Conservation (phyloP, 805 yeast genomes). For the Grigorovia transvaalensis region DNA sequence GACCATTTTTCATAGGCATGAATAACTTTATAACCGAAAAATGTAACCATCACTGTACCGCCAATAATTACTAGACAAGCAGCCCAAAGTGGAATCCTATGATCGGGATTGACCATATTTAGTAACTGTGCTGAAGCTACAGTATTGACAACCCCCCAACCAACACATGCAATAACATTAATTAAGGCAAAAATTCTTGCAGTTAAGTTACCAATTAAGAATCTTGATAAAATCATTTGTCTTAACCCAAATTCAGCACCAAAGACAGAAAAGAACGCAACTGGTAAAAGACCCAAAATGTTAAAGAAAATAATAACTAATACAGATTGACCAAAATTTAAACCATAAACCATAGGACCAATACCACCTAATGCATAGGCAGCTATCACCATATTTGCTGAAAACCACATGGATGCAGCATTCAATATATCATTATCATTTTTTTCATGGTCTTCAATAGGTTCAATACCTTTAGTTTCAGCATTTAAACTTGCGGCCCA, state of each 20-base stretch:
- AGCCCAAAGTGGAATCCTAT: constrained; percentile 75
- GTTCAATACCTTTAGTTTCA: constrained; percentile 70
- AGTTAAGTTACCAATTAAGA: constrained; percentile 62
- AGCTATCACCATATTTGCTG: constrained; percentile 82
- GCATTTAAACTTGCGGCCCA: constrained; percentile 25
- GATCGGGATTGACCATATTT: constrained; percentile 53
- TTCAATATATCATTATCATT: constrained; percentile 52
- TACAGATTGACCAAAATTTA: constrained; percentile 31
- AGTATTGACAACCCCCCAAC: constrained; percentile 91
- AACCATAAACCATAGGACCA: constrained; percentile 51
- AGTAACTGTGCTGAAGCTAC: constrained; percentile 81
- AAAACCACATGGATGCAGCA: constrained; percentile 83
- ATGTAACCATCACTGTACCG: constrained; percentile 59
- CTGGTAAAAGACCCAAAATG: constrained; percentile 58
- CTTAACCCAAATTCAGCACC: constrained; percentile 82
- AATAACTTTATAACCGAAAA: constrained; percentile 76
- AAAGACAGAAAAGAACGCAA: constrained; percentile 71
- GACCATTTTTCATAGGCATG: constrained; percentile 76
- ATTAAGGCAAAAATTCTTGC: constrained; percentile 69
- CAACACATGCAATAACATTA: constrained; percentile 77
- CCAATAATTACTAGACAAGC: constrained; percentile 66
- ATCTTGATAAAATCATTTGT: constrained; percentile 76
- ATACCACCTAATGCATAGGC: constrained; percentile 69
- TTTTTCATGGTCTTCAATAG: constrained; percentile 69
- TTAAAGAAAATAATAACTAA: constrained; percentile 11